Evolutionary conservation across 768 basidiomycete genomes (phyloP).

Genomic region (Polyporus arcularius): DNA sequence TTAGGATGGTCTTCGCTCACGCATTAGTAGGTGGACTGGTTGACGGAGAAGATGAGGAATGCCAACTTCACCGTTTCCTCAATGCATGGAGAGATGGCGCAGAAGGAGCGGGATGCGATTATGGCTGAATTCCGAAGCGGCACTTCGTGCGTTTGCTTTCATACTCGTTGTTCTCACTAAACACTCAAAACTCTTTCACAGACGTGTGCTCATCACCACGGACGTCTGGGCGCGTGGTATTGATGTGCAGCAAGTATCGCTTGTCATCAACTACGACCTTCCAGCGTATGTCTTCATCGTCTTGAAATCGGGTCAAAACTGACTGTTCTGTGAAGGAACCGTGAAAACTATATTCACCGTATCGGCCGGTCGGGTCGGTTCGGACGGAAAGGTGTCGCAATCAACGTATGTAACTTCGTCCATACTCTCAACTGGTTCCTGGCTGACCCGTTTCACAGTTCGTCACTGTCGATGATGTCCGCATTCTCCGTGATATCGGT

Average conservation of each 20-base stretch:
- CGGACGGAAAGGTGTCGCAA: slow-evolving; percentile 98
- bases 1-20: not conserved
- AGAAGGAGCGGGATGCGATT: slow-evolving; percentile 93
- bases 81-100: slow-evolving; percentile 96
- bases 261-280: slow-evolving; percentile 97
- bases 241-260: slow-evolving; percentile 96
- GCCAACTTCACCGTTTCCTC: slow-evolving; percentile 98
- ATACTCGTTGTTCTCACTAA: slow-evolving; percentile 5
- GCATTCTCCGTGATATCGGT: slow-evolving; percentile 97
- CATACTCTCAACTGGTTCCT: not conserved
- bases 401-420: slow-evolving; percentile 69
- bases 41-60: slow-evolving; percentile 98
- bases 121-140: slow-evolving; percentile 97
- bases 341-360: slow-evolving; percentile 99
- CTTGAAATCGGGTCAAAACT: not conserved
- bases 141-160: slow-evolving; percentile 64
- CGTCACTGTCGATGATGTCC: slow-evolving; percentile 93
- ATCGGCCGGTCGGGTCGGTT: slow-evolving; percentile 99
- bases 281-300: slow-evolving; percentile 69
- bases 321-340: slow-evolving; percentile 55
- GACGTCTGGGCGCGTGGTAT: slow-evolving; percentile 98
- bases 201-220: slow-evolving; percentile 92
- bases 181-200: slow-evolving; percentile 30
- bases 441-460: slow-evolving; percentile 51
- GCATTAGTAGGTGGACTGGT: slow-evolving; percentile 80